Conservation (phyloP, 441 rosid species). For the Breynia disticha region DNA sequence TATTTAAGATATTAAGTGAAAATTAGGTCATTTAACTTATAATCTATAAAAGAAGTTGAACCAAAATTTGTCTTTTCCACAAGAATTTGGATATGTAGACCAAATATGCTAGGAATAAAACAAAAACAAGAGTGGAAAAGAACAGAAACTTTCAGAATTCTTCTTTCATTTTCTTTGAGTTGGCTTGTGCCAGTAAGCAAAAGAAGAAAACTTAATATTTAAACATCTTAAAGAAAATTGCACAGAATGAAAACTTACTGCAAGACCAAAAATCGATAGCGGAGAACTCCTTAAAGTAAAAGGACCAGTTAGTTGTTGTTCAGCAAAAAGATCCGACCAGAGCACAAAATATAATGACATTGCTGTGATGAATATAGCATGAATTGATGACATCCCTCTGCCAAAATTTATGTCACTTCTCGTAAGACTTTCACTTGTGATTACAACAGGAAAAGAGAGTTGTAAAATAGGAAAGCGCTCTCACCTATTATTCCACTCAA, state of each 20-base stretch:
- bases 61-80: no score
- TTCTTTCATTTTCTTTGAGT: no score
- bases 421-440: neutral
- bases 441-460: neutral
- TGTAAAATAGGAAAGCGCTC: neutral
- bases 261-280: constrained; percentile 23
- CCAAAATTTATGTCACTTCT: constrained; percentile 6
- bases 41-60: no score
- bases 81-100: no score
- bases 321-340: constrained; percentile 29
- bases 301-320: constrained; percentile 15
- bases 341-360: constrained; percentile 25
- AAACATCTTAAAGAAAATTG: neutral
- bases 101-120: no score
- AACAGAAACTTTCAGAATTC: no score
- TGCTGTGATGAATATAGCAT: constrained; percentile 22
- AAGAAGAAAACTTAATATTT: neutral
- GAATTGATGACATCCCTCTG: constrained; percentile 42
- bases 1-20: no score
- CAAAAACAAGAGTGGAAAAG: no score
- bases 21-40: no score
- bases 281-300: constrained; percentile 25
- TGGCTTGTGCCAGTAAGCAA: neutral
- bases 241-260: constrained; percentile 18
- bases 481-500: constrained; percentile 45